Base-by-base conservation (phyloP, 257 asterid species). In the Anisodus tanguticus region DNA sequence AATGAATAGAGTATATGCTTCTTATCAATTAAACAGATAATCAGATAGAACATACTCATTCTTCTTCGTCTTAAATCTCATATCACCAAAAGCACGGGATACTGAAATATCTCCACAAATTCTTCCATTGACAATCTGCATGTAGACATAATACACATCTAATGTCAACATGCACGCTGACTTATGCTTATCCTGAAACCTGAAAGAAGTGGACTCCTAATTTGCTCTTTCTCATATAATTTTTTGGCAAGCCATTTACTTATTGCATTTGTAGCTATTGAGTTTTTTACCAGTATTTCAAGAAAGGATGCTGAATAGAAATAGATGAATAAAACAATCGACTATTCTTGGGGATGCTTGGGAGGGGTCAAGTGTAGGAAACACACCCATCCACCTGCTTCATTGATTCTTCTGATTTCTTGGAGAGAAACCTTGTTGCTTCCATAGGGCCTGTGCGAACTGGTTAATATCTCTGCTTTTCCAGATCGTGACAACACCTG, bases 331-430 rank as follows among this genome's bases (percentile, higher is more conserved):
- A 7, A 77, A 53, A 12, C 49, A 53, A 51, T 53, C 5, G 1
- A 77, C 49, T 22, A 51, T 26, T 77, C 49, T 53, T 26, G 81
- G 64, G 26, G 13, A 12, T 1, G 37, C 26, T 31, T 62, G 55
- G 63, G 58, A 45, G 71, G 76, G 70, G 76, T 76, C 43, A 12
- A 83, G 85, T 54, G 80, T 5, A 80, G 85, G 59, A 78, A 82
- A 89, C 98, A 82, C 87, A 96, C 99, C 99, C 98, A 97, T 90
- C 99, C 99, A 82, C 98, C 98, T 37, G 98, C 97, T 86, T 93
- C 96, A 84, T 66, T 85, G 59, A 97, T 91, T 82, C 99, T 88
- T 88, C 91, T 95, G 86, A 97, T 91, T 89, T 97, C 99, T 83
- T 92, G 89, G 45, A 92, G 90, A 41, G 97, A 89, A 72, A 84